Conservation (phyloP, 257 asterid genomes). For the Solanum chiquidenum region DNA sequence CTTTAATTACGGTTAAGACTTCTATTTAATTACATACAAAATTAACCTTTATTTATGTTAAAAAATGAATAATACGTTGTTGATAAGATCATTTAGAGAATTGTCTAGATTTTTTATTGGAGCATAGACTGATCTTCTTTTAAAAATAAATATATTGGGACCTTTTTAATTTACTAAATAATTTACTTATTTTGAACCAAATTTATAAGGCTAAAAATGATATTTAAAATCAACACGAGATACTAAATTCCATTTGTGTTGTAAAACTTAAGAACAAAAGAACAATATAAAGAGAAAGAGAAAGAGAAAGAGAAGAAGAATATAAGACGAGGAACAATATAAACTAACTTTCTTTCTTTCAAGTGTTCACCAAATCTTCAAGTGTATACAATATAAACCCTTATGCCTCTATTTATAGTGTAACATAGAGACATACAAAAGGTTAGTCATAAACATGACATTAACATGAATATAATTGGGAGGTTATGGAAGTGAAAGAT, state of each 20-base stretch:
- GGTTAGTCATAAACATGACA: too few relatives aligned
- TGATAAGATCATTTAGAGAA: not conserved
- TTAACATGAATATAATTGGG: too few relatives aligned
- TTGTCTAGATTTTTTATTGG: not conserved
- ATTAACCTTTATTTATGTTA: not conserved
- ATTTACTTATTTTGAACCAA: not conserved
- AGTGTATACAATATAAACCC: too few relatives aligned
- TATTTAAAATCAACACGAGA: not conserved
- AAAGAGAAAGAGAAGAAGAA: too few relatives aligned
- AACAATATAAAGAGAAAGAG: too few relatives aligned
- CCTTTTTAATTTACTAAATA: not conserved
- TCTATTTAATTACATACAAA: not conserved
- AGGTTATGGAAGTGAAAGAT: too few relatives aligned
- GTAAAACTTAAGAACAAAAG: too few relatives aligned
- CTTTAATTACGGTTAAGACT: not conserved
- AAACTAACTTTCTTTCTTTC: too few relatives aligned
- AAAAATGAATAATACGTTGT: not conserved
- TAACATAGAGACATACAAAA: too few relatives aligned
- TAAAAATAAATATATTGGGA: not conserved
- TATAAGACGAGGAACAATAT: too few relatives aligned
- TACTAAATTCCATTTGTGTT: not conserved
- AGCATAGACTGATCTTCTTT: not conserved
- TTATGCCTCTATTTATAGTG: too few relatives aligned
- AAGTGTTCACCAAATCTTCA: too few relatives aligned
- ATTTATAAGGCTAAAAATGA: not conserved